phyloP scores from a whole-genome alignment of 2,329 filamentous ascomycete species.

The Clarireedia sp. region DNA sequence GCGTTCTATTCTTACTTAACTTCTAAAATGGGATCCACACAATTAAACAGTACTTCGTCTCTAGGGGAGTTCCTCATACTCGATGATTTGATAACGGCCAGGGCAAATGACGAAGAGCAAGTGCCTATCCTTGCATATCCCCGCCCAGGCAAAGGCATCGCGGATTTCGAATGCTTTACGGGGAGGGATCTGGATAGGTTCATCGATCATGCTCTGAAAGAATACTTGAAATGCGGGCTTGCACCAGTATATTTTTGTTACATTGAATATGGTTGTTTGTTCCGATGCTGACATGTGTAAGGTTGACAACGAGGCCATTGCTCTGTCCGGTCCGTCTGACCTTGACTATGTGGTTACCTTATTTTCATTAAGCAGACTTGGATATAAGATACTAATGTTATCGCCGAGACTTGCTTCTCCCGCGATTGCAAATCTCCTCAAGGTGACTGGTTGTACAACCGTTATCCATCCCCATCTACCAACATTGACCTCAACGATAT shows the following conservation, averaged over 20 bases:
- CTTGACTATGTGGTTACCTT: slow-evolving; percentile 44
- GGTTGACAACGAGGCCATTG: slow-evolving; percentile 12
- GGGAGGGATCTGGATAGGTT: slow-evolving; percentile 13
- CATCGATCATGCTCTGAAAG: slow-evolving; percentile 14
- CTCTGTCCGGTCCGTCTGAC: slow-evolving; percentile 20
- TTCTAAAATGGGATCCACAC: neutral
- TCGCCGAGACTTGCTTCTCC: slow-evolving; percentile 43
- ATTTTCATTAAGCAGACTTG: slow-evolving; percentile 43
- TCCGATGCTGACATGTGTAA: neutral
- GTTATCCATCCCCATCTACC: slow-evolving; percentile 9
- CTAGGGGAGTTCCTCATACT: slow-evolving; percentile 4
- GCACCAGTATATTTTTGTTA: neutral
- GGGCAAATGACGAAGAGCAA: slow-evolving; percentile 12
- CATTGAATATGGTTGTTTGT: neutral
- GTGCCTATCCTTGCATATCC: slow-evolving; percentile 14
- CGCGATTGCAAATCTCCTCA: slow-evolving; percentile 40
- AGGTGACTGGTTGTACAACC: slow-evolving; percentile 27
- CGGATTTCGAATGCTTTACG: slow-evolving; percentile 16
- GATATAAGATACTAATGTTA: slow-evolving; percentile 44
- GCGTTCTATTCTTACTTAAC: no score
- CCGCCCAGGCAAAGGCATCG: slow-evolving; percentile 7
- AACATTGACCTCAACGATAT: neutral
- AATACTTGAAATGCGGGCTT: neutral
- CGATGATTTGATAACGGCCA: slow-evolving; percentile 11
- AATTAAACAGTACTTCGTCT: neutral